phyloP scores from a whole-genome alignment of 495 filamentous ascomycete species.

The Ramalina peruviana region DNA sequence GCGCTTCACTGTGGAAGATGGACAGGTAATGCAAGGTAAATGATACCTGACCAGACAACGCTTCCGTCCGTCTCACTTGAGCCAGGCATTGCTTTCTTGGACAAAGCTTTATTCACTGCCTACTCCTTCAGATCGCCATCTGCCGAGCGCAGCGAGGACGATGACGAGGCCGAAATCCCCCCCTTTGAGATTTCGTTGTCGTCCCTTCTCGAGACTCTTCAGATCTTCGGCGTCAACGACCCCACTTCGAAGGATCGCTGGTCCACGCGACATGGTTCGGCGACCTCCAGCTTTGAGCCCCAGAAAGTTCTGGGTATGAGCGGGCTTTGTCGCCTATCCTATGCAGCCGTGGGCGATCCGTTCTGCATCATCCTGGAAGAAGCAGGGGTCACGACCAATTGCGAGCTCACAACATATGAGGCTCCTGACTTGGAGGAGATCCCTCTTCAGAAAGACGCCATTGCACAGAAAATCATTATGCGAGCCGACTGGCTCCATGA shows the following conservation, averaged over 20 bases:
- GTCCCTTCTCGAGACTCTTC: conserved; percentile 82
- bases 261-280: conserved; percentile 35
- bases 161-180: conserved; percentile 25
- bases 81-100: conserved; percentile 64
- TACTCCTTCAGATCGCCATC: conserved; percentile 49
- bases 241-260: conserved; percentile 29
- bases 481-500: conserved; percentile 69
- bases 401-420: conserved; percentile 83
- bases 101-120: conserved; percentile 72
- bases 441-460: conserved; percentile 62
- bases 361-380: conserved; percentile 74
- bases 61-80: neutral
- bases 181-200: conserved; percentile 74
- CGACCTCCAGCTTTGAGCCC: conserved; percentile 50
- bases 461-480: conserved; percentile 92
- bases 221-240: conserved; percentile 79
- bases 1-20: conserved; percentile 74
- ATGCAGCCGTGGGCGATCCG: conserved; percentile 54
- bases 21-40: conserved; percentile 71
- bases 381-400: conserved; percentile 74
- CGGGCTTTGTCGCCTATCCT: conserved; percentile 70
- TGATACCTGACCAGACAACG: conserved; percentile 3
- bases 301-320: conserved; percentile 61
- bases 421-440: conserved; percentile 55
- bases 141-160: conserved; percentile 21